These are phyloP conservation scores for Straminergon stramineum DNA, from an alignment of 225 moss, liverwort and hornwort species.

Conservation along the genomic window DNA sequence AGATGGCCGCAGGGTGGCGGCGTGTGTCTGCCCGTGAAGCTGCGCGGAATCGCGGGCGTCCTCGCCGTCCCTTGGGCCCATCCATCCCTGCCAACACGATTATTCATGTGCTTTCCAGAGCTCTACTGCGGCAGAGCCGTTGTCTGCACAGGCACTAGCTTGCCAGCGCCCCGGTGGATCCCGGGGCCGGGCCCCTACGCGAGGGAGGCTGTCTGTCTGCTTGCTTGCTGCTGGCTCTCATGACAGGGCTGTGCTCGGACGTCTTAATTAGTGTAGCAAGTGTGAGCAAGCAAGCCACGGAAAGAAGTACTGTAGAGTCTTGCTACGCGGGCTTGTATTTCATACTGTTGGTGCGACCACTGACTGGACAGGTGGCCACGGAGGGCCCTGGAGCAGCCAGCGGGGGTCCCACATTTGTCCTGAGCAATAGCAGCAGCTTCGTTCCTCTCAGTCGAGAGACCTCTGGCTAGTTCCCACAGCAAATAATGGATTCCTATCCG, in stretches of 20 bases:
- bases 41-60: neutral
- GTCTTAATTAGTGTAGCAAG: neutral
- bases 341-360: neutral
- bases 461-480: slow-evolving; percentile 42
- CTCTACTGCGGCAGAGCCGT: slow-evolving; percentile 23
- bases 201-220: neutral
- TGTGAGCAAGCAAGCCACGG: neutral
- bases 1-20: neutral
- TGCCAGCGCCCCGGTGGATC: neutral
- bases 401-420: neutral
- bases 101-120: slow-evolving; percentile 48
- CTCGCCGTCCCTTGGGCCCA: neutral
- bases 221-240: neutral
- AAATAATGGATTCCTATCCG: slow-evolving; percentile 55
- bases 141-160: neutral
- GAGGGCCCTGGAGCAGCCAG: neutral
- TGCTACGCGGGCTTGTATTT: slow-evolving; percentile 5
- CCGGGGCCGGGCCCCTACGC: neutral
- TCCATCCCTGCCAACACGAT: slow-evolving; percentile 22
- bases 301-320: neutral
- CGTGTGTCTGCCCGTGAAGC: neutral
- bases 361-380: neutral
- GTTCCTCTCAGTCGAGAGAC: slow-evolving; percentile 21
- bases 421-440: slow-evolving; percentile 6
- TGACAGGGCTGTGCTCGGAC: neutral